Base-by-base conservation (phyloP, 2,329 filamentous ascomycete genomes). In the Colletotrichum sp. region DNA sequence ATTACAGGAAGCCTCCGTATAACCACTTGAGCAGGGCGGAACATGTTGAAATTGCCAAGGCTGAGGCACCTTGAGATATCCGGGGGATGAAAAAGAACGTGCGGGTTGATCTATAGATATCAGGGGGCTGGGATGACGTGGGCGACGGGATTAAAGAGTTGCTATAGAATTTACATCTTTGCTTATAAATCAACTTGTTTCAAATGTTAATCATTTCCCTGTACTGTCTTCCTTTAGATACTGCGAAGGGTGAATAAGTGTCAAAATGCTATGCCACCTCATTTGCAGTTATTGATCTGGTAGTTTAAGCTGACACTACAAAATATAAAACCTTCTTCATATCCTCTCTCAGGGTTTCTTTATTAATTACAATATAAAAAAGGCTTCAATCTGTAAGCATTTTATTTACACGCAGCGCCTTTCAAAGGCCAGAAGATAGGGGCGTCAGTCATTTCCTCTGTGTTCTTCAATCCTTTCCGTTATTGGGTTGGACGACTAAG, bases 261-360 rank as follows among this genome's bases (percentile, higher is more conserved):
- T 38, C 0, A 2, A 38, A 3, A 38, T 38, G 7, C 7, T 1
- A 18, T 8, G 14, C 1, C 34, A 36, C 36, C 3, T 38, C 36
- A 38, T 38, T 2, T 38, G 36, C 36, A 1, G 34, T 36, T 36
- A 7, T 36, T 8, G 0, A 16, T 16, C 34, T 36, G 1, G 13
- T 36, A 36, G 34, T 36, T 36, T 7, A 36, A 36, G 34, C 34
- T 36, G 2, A 1, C 0, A 7, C 6, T 36, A 36, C 2, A 1
- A 36, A 1, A 16, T 6, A 36, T 16, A 8, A 36, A 36, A 16
- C 2, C 34, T 36, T 36, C 34, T 36, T 2, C 8, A 8, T 0
- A 36, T 36, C 8, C 34, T 36, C 34, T 8, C 6, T 16, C 34
- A 36, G 34, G 34, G 3, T 1, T 36, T 36, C 34, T 16, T 16